Conservation (phyloP, 768 basidiomycete genomes). For the Inosperma sp. region DNA sequence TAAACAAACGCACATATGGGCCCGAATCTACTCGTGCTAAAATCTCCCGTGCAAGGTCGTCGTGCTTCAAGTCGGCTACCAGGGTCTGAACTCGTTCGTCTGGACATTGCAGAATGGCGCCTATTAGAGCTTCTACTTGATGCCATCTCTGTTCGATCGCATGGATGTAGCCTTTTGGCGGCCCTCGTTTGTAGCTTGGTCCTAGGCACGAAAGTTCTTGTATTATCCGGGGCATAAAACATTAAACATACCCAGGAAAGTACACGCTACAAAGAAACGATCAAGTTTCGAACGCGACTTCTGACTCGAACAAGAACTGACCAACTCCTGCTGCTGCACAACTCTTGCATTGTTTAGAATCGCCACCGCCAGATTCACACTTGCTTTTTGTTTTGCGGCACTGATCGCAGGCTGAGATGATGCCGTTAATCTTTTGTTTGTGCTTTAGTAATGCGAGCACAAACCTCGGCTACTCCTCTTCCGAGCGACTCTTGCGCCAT, state of each 20-base stretch:
- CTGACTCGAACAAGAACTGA: slow-evolving; percentile 25
- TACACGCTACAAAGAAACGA: slow-evolving; percentile 45
- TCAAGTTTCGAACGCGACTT: slow-evolving; percentile 4
- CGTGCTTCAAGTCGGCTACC: slow-evolving; percentile 59
- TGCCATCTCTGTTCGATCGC: slow-evolving; percentile 91
- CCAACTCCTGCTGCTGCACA: slow-evolving; percentile 54
- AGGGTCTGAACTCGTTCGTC: slow-evolving; percentile 61
- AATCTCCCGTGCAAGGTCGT: slow-evolving; percentile 75
- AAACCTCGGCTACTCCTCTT: slow-evolving; percentile 65
- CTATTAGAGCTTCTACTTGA: slow-evolving; percentile 86
- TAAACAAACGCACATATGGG: slow-evolving; percentile 56
- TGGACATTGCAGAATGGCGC: slow-evolving; percentile 69
- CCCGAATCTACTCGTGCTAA: slow-evolving; percentile 71
- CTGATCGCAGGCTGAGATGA: slow-evolving; percentile 69
- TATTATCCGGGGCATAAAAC: not conserved
- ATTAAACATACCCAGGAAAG: slow-evolving; percentile 49
- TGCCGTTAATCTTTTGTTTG: slow-evolving; percentile 4
- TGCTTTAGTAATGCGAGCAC: not conserved
- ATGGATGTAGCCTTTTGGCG: slow-evolving; percentile 88
- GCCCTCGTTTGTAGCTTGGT: slow-evolving; percentile 78
- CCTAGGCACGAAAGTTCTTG: slow-evolving; percentile 35
- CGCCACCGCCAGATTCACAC: slow-evolving; percentile 56
- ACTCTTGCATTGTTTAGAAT: slow-evolving; percentile 55
- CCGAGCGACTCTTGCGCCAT: slow-evolving; percentile 40
- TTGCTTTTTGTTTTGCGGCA: slow-evolving; percentile 87